These are phyloP conservation scores for Meira miltonrushii DNA, from an alignment of 1,284 basidiomycete species.

Conservation along the genomic window DNA sequence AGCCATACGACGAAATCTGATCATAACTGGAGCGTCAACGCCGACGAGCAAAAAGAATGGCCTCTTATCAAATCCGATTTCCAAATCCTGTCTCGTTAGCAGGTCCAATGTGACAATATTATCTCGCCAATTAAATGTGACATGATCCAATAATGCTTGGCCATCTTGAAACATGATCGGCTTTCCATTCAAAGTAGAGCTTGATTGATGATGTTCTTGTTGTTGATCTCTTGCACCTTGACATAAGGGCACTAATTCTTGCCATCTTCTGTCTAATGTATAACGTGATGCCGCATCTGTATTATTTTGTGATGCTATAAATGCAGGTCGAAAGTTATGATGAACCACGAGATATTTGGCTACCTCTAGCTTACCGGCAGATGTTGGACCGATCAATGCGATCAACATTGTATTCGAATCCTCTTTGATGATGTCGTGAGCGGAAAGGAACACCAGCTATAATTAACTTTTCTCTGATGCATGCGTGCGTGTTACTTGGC, in stretches of 20 bases:
- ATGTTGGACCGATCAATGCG: slow-evolving; percentile 76
- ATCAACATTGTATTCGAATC: slow-evolving; percentile 64
- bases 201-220: slow-evolving; percentile 24
- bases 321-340: slow-evolving; percentile 56
- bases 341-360: slow-evolving; percentile 64
- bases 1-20: slow-evolving; percentile 22
- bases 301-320: neutral
- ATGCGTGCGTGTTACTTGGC: too few species aligned
- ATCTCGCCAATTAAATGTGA: slow-evolving; percentile 74
- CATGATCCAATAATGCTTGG: slow-evolving; percentile 65
- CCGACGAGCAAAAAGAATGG: slow-evolving; percentile 83
- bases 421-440: too few species aligned
- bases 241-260: neutral
- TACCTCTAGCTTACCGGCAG: slow-evolving; percentile 73
- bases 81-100: slow-evolving; percentile 57
- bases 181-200: slow-evolving; percentile 3
- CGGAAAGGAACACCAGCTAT: too few species aligned
- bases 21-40: slow-evolving; percentile 75
- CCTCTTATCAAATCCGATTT: slow-evolving; percentile 71
- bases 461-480: too few species aligned
- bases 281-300: neutral
- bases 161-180: slow-evolving; percentile 38
- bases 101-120: slow-evolving; percentile 79
- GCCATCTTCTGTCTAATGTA: neutral
- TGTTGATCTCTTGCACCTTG: slow-evolving; percentile 7